Evolutionary conservation across 176 grass and related monocot genomes (phyloP).

Genomic region (Triticum monococcum): DNA sequence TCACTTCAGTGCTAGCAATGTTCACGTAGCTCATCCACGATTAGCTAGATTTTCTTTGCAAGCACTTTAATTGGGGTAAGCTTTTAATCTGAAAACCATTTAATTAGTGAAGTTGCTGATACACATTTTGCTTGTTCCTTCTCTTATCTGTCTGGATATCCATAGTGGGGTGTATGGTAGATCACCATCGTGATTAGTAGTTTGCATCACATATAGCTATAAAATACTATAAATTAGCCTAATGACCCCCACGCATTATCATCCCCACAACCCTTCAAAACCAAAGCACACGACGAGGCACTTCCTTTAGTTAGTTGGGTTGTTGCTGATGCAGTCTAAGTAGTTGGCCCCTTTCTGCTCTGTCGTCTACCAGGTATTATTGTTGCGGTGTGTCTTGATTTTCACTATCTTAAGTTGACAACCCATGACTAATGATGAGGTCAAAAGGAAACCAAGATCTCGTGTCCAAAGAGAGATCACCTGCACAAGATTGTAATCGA

Average conservation of each 20-base stretch:
- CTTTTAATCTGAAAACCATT: background rate
- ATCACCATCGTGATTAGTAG: background rate
- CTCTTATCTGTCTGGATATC: background rate
- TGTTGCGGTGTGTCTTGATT: background rate
- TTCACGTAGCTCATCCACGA: background rate
- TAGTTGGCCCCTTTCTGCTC: background rate
- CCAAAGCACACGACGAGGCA: background rate
- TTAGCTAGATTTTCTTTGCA: background rate
- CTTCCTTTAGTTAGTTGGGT: background rate
- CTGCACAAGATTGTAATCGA: background rate
- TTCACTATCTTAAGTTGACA: conserved; percentile 6
- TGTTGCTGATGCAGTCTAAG: background rate
- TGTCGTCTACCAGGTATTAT: background rate
- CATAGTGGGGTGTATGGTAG: background rate
- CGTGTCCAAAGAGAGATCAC: background rate
- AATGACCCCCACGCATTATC: background rate
- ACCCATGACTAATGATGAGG: background rate
- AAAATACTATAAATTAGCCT: background rate
- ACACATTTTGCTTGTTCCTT: background rate
- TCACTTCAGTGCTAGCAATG: background rate
- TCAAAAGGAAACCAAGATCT: conserved; percentile 1
- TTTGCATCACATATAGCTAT: background rate
- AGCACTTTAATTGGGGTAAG: background rate
- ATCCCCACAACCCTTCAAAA: background rate
- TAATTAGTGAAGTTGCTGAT: background rate